These are phyloP conservation scores for Achlya hypogyna DNA, from an alignment of 352 stramenopile species.

Conservation along the genomic window DNA sequence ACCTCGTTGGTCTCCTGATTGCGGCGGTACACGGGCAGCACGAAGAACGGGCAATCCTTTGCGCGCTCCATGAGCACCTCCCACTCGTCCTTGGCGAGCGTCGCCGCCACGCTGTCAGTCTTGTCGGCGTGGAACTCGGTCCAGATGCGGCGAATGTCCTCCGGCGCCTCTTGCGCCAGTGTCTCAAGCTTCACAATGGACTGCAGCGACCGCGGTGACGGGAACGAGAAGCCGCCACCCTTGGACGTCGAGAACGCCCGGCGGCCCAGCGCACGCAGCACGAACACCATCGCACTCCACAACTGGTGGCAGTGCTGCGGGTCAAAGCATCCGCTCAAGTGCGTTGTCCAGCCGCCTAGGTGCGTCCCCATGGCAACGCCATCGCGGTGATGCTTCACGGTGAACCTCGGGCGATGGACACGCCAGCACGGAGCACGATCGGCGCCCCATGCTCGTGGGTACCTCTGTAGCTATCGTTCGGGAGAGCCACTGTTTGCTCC, in stretches of 20 bases:
- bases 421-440: no score
- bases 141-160: slow-evolving; percentile 66
- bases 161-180: slow-evolving; percentile 49
- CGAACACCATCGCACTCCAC: no score
- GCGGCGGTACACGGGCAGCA: slow-evolving; percentile 71
- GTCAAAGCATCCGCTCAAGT: no score
- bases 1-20: slow-evolving; percentile 32
- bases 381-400: no score
- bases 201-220: slow-evolving; percentile 59
- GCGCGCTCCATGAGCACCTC: slow-evolving; percentile 41
- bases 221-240: slow-evolving; percentile 68
- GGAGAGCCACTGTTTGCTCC: no score
- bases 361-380: no score
- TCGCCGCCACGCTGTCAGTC: slow-evolving; percentile 54
- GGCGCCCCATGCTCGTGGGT: no score
- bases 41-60: slow-evolving; percentile 50
- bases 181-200: slow-evolving; percentile 81
- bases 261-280: no score
- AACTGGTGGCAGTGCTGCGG: no score
- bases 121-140: slow-evolving; percentile 68
- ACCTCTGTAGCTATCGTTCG: no score
- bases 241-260: slow-evolving; percentile 15
- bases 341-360: no score
- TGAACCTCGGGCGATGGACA: no score
- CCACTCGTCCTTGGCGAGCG: slow-evolving; percentile 34